Percentiles rank a stretch among this genome's conserved stretches.
phyloP scores from a whole-genome alignment of 164 flowering plant genomes.

The Aristolochia californica region DNA sequence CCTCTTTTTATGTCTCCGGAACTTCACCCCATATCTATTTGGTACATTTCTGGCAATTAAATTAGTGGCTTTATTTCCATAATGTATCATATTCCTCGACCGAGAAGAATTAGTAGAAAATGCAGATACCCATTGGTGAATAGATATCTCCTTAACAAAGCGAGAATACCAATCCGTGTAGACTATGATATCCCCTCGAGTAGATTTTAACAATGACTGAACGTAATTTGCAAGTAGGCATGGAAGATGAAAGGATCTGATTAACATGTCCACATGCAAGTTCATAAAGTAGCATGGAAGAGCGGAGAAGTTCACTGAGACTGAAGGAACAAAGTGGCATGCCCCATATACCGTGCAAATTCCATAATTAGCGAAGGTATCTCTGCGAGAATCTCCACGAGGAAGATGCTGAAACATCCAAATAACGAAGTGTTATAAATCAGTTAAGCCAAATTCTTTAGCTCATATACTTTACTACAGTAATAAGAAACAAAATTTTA shows the following conservation, averaged over 20 bases:
- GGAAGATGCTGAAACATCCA: conserved; percentile 28
- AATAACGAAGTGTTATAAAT: background rate
- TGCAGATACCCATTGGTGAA: background rate
- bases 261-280: conserved; percentile 30
- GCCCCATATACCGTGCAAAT: conserved; percentile 45
- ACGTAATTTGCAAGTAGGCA: conserved; percentile 9
- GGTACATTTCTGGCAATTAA: conserved; percentile 15
- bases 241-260: conserved; percentile 17
- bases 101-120: conserved; percentile 7
- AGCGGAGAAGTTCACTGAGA: conserved; percentile 50
- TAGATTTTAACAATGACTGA: background rate
- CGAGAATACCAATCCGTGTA: too few species aligned
- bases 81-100: conserved; percentile 8
- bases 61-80: conserved; percentile 14
- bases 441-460: too few species aligned
- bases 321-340: conserved; percentile 29
- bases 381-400: conserved; percentile 2
- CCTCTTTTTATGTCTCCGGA: conserved; percentile 33
- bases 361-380: conserved; percentile 14
- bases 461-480: too few species aligned
- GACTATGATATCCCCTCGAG: conserved; percentile 8
- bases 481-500: too few species aligned
- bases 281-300: conserved; percentile 47
- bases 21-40: conserved; percentile 16
- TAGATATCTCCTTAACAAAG: background rate